Evolutionary conservation across 176 grass and related monocot species (phyloP), one percentile per base, ranked within the genome.

Genomic region (Poa pratensis): DNA sequence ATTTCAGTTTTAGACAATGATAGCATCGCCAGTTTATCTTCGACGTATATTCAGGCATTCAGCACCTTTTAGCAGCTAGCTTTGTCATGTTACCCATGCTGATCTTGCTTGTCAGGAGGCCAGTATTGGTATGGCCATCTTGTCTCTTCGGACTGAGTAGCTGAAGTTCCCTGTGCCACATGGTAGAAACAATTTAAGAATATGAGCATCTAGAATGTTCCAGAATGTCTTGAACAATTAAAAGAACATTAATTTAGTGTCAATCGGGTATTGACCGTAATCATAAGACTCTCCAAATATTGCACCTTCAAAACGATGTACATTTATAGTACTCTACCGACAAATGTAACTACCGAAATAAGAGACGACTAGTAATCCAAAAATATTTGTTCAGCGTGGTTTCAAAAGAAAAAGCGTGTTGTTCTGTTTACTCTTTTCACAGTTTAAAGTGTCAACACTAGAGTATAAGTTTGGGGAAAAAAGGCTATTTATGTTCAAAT

Each of bases 31-130:
- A 28, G 18, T 55, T 54, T 35, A 30, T 14, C 63, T 35, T 35
- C 16, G 15, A 51, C 15, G 49, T 51, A 51, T 17, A 51, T 48
- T 51, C 28, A 30, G 28, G 28, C 28, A 30, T 30, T 30, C 49
- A 51, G 49, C 13, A 50, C 14, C 14, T 50, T 50, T 50, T 51
- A 51, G 4, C 49, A 51, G 14, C 49, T 51, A 51, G 49, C 49
- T 32, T 14, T 59, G 4, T 12, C 34, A 62, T 54, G 69, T 13
- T 69, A 90, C 58, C 90, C 80, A 90, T 91, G 94, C 67, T 89
- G 91, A 89, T 90, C 77, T 82, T 79, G 80, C 40, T 87, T 90
- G 80, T 94, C 92, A 86, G 88, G 92, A 76, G 92, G 87, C 92
- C 92, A 90, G 90, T 87, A 83, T 60, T 82, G 59, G 54, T 94